phyloP scores from a whole-genome alignment of 148 eudicot species.

The Arctostaphylos glauca region DNA sequence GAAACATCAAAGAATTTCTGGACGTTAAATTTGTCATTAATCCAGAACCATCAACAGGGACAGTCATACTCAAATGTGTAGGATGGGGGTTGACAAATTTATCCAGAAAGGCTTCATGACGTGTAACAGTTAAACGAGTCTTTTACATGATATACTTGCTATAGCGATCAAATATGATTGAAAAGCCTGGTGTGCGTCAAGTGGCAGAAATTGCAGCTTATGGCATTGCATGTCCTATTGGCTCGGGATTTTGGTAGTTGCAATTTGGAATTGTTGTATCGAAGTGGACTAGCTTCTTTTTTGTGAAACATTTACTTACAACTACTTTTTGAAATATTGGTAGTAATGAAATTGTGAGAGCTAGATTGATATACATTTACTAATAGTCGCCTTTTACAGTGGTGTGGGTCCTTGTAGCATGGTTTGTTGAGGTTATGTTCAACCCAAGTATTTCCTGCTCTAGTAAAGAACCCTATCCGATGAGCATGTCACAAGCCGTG shows the following conservation, averaged over 20 bases:
- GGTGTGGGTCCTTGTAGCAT: background rate
- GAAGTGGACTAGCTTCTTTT: background rate
- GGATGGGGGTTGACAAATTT: conserved; percentile 85
- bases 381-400: background rate
- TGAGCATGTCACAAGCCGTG: too few species aligned
- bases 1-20: conserved; percentile 68
- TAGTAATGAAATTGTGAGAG: background rate
- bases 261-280: background rate
- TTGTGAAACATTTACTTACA: background rate
- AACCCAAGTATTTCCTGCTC: background rate
- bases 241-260: background rate
- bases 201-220: background rate
- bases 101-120: conserved; percentile 69
- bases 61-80: conserved; percentile 74
- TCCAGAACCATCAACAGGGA: conserved; percentile 78
- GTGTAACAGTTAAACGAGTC: background rate
- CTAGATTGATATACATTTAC: background rate
- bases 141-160: background rate
- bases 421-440: background rate
- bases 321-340: background rate
- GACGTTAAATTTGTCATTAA: conserved; percentile 69
- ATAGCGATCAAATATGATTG: background rate
- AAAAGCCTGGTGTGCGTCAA: background rate
- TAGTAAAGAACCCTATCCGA: background rate
- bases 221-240: background rate